phyloP scores from a whole-genome alignment of 768 basidiomycete genomes.

The Lactifluus rugatus region DNA sequence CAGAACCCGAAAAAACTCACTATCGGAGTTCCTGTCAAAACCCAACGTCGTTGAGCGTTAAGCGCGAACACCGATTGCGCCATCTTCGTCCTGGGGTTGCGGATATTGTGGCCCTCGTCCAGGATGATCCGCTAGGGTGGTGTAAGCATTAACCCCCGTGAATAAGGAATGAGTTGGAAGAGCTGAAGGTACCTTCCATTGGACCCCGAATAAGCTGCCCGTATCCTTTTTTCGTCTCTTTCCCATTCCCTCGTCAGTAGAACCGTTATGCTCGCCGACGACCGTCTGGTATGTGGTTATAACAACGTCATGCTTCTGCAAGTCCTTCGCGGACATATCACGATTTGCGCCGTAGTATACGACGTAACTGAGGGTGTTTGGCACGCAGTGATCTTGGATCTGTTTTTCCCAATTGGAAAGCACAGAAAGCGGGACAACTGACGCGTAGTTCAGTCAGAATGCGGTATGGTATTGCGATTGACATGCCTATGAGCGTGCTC shows the following conservation, averaged over 20 bases:
- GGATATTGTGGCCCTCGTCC: slow-evolving; percentile 84
- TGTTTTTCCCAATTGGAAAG: slow-evolving; percentile 87
- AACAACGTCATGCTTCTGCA: slow-evolving; percentile 65
- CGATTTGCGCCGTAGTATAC: slow-evolving; percentile 70
- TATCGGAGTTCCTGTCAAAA: slow-evolving; percentile 80
- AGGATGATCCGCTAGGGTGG: slow-evolving; percentile 55
- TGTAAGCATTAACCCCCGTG: neutral
- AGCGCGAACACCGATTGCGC: slow-evolving; percentile 56
- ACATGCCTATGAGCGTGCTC: slow-evolving; percentile 69
- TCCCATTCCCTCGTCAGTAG: slow-evolving; percentile 25
- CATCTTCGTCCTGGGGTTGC: slow-evolving; percentile 84
- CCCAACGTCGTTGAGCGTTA: slow-evolving; percentile 67
- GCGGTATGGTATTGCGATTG: neutral
- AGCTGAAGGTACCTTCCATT: slow-evolving; percentile 63
- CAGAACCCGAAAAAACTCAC: slow-evolving; percentile 35
- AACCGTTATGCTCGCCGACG: slow-evolving; percentile 39
- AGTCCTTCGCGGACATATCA: slow-evolving; percentile 43
- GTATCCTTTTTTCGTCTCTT: slow-evolving; percentile 58
- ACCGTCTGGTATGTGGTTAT: slow-evolving; percentile 80
- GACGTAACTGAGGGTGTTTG: slow-evolving; percentile 41
- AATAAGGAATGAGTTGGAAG: too few species aligned
- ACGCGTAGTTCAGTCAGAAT: neutral
- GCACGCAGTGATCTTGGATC: slow-evolving; percentile 58
- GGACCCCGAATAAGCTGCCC: slow-evolving; percentile 51
- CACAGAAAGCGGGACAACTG: slow-evolving; percentile 76